Percentiles rank a stretch among this genome's conserved stretches.
These are phyloP conservation scores for Albugo laibachii DNA, from an alignment of 352 stramenopile species.

Conservation along the genomic window DNA sequence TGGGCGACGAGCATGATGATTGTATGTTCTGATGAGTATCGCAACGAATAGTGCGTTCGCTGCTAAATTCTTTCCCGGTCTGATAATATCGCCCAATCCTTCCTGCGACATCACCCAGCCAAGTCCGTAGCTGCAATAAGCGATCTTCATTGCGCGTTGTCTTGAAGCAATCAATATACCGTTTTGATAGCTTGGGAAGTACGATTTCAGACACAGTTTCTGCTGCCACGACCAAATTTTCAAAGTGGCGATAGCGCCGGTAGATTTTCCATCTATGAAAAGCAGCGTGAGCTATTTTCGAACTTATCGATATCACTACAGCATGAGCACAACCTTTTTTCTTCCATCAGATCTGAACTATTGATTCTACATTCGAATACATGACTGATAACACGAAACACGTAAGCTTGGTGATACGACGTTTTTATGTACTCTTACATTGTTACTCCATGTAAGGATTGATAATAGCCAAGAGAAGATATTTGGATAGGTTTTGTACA, in stretches of 20 bases:
- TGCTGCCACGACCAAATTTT: slow-evolving; percentile 35
- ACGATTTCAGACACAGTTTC: slow-evolving; percentile 2
- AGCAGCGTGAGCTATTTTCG: background rate
- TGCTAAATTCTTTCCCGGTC: slow-evolving; percentile 11
- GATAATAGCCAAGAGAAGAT: slow-evolving; percentile 58
- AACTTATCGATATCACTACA: background rate
- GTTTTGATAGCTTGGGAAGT: slow-evolving; percentile 41
- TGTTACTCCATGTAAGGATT: slow-evolving; percentile 51
- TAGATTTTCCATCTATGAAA: slow-evolving; percentile 57
- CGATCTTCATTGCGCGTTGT: slow-evolving; percentile 60
- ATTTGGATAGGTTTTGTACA: slow-evolving; percentile 23
- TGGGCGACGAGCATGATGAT: background rate
- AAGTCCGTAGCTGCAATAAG: slow-evolving; percentile 45
- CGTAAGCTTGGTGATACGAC: background rate
- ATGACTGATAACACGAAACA: slow-evolving; percentile 18
- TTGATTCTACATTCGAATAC: slow-evolving; percentile 47
- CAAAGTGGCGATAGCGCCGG: slow-evolving; percentile 67
- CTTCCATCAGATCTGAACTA: slow-evolving; percentile 12
- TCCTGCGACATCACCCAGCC: slow-evolving; percentile 40
- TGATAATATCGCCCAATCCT: slow-evolving; percentile 41
- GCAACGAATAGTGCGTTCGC: background rate
- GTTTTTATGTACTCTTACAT: slow-evolving; percentile 22
- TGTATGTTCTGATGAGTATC: background rate
- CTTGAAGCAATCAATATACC: slow-evolving; percentile 66
- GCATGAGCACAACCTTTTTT: slow-evolving; percentile 17